phyloP scores from a whole-genome alignment of 2,329 filamentous ascomycete species.

The Acrocalymma vagum region DNA sequence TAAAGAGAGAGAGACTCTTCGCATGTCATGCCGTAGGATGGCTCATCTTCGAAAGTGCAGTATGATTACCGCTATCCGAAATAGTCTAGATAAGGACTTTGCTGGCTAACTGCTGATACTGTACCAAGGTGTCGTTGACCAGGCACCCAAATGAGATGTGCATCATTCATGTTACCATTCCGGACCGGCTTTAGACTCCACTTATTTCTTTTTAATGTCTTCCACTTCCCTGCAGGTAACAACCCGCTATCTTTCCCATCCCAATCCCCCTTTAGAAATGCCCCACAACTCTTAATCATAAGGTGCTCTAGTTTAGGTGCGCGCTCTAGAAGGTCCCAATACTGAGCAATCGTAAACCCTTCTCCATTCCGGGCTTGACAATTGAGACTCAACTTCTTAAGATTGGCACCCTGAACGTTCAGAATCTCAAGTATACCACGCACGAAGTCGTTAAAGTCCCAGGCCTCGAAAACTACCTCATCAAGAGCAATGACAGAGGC shows the following conservation, averaged over 20 bases:
- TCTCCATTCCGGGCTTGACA: neutral
- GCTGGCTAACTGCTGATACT: too few relatives aligned
- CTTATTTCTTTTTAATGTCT: neutral
- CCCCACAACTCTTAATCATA: neutral
- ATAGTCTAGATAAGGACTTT: too few relatives aligned
- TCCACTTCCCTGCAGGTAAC: neutral
- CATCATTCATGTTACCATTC: neutral
- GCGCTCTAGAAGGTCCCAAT: slow-evolving; percentile 2
- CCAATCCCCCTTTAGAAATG: neutral
- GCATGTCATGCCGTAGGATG: too few relatives aligned
- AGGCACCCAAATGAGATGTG: slow-evolving; percentile 3
- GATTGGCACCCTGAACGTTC: neutral
- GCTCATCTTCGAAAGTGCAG: too few relatives aligned
- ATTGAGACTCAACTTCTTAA: neutral
- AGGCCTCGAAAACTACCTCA: slow-evolving; percentile 1
- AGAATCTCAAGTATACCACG: slow-evolving; percentile 4
- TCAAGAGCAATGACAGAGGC: slow-evolving; percentile 2
- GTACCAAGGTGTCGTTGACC: too few relatives aligned
- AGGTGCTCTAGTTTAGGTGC: slow-evolving; percentile 1
- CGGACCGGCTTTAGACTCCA: neutral
- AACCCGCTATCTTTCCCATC: neutral
- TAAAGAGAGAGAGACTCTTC: too few relatives aligned
- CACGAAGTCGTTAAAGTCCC: slow-evolving; percentile 2
- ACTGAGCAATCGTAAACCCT: slow-evolving; percentile 2
- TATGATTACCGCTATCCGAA: too few relatives aligned